Evolutionary conservation across 345 rosid species (phyloP), one percentile per base, ranked within the genome.

Genomic region (Pugionium cornutum): DNA sequence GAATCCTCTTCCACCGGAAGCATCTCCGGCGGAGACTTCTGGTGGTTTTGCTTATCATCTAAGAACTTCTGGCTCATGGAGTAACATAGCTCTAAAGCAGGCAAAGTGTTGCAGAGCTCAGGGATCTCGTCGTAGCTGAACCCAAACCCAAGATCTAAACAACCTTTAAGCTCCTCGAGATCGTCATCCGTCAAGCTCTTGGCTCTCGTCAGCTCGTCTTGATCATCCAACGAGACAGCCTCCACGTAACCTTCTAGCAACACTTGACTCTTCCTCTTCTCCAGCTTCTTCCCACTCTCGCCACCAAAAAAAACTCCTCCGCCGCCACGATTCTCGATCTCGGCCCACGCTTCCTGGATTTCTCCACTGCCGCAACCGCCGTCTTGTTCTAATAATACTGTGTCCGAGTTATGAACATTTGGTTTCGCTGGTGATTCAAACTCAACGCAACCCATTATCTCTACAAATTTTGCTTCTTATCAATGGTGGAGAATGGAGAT

Each of bases 41-140:
- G 69, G 45, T 54, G 59, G 35, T 75, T 81, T 10, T 80, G 84
- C 26, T 59, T 45, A 34, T 91, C 98, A 69, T 86, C 98, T 9
- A 72, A 79, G 51, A 81, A 91, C 83, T 80, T 91, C 78, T 89
- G 96, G 67, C 86, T 85, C 96, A 91, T 87, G 4, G 98, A 91
- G 75, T 91, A 91, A 61, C 98, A 91, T 0, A 91, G 82, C 81
- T 91, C 96, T 30, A 91, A 90, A 5, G 98, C 98, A 42, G 96
- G 98, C 78, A 91, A 68, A 29, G 98, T 91, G 63, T 80, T 87
- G 69, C 98, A 89, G 9, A 91, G 95, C 81, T 89, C 98, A 53
- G 98, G 98, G 70, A 91, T 91, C 82, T 91, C 98, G 4, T 91
- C 95, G 59, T 91, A 91, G 69, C 87, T 87, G 49, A 91, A 91